These are phyloP conservation scores for Aspergillus oerlinghausenensis DNA, from an alignment of 2,329 filamentous ascomycete species.

Conservation along the genomic window DNA sequence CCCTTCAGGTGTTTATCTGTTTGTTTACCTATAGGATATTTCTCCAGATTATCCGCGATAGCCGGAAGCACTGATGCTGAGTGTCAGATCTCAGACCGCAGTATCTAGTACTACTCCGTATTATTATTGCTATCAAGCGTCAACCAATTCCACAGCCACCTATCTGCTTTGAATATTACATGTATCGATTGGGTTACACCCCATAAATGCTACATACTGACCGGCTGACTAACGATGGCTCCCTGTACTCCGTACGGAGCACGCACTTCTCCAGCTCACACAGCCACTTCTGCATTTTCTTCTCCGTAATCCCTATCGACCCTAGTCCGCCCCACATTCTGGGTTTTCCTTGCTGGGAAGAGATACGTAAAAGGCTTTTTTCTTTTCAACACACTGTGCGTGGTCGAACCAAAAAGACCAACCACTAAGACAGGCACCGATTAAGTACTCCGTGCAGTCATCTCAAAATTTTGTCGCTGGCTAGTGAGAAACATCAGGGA, in stretches of 20 bases:
- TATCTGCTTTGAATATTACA: neutral
- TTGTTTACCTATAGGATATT: conserved; percentile 6
- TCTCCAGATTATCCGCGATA: conserved; percentile 22
- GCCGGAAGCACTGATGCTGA: conserved; percentile 11
- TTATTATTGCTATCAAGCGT: neutral
- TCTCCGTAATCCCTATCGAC: conserved; percentile 17
- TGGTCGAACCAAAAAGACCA: conserved; percentile 13
- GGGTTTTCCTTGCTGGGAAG: conserved; percentile 5
- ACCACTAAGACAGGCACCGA: conserved; percentile 9
- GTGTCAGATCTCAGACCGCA: neutral
- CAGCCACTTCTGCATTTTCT: conserved; percentile 21
- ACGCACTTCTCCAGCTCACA: conserved; percentile 21
- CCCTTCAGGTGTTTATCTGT: neutral
- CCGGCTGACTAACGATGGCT: neutral
- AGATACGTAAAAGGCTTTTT: conserved; percentile 1
- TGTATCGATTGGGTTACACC: neutral
- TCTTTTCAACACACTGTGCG: conserved; percentile 9
- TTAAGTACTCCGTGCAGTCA: neutral
- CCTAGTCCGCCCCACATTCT: conserved; percentile 15
- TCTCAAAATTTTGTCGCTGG: neutral
- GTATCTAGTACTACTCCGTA: neutral
- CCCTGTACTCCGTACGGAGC: conserved; percentile 9
- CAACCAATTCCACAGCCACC: neutral
- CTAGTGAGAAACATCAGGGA: neutral
- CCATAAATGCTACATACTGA: conserved; percentile 4